phyloP scores from a whole-genome alignment of 1,284 basidiomycete species.

The Marasmius oreades region DNA sequence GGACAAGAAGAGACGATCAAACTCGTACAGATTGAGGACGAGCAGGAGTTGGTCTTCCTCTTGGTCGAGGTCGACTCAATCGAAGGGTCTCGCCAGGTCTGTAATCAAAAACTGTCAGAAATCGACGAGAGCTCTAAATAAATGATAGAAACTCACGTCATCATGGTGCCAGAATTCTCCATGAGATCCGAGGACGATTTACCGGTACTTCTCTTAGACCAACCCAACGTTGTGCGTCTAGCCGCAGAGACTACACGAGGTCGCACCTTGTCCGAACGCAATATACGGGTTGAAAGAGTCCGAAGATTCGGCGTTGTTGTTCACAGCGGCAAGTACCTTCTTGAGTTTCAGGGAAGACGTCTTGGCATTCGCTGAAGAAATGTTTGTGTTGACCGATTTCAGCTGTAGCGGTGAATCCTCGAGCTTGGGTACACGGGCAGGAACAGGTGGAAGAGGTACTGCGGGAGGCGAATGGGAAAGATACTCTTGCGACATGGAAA shows the following conservation, averaged over 20 bases:
- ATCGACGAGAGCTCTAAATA: conserved; percentile 3
- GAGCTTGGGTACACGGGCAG: conserved; percentile 27
- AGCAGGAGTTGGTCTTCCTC: conserved; percentile 50
- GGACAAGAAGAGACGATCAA: neutral
- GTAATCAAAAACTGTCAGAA: conserved; percentile 1
- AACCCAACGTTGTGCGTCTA: conserved; percentile 55
- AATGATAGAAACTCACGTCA: conserved; percentile 44
- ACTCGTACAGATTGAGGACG: conserved; percentile 16
- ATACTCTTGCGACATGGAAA: conserved; percentile 40
- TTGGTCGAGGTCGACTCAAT: conserved; percentile 63
- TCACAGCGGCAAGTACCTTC: conserved; percentile 2
- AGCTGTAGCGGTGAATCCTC: conserved; percentile 15
- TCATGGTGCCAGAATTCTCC: conserved; percentile 50
- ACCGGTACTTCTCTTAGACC: conserved; percentile 53
- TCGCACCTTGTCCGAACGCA: conserved; percentile 36
- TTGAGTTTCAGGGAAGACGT: neutral
- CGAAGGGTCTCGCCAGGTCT: conserved; percentile 62
- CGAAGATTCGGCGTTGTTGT: conserved; percentile 8
- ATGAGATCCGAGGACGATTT: conserved; percentile 45
- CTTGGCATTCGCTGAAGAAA: conserved; percentile 1
- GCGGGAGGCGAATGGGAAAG: conserved; percentile 20
- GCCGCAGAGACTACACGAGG: conserved; percentile 52
- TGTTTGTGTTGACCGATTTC: conserved; percentile 22
- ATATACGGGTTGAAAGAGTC: conserved; percentile 20
- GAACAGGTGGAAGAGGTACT: conserved; percentile 21